Conservation (phyloP, 345 rosid genomes). For the Gossypium sturtianum region DNA sequence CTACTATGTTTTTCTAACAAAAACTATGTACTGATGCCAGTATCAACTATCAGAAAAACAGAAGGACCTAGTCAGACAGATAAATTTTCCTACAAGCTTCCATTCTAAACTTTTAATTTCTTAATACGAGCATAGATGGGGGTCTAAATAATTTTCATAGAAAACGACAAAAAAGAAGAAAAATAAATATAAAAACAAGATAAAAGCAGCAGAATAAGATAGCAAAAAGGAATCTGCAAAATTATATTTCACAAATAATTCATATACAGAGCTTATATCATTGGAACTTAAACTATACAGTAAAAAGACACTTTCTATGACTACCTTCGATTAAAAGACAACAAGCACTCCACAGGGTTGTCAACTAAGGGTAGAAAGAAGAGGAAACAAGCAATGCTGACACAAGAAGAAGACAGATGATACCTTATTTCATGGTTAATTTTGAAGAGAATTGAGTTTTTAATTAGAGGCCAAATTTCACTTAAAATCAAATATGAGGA, state of each 20-base stretch:
- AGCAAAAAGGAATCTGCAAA: conserved; percentile 15
- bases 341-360: conserved; percentile 21
- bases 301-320: conserved; percentile 26
- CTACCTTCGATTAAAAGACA: conserved; percentile 27
- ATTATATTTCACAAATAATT: conserved; percentile 34
- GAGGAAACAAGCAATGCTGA: conserved; percentile 29
- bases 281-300: conserved; percentile 37
- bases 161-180: background rate
- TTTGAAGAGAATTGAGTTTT: conserved; percentile 19
- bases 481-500: conserved; percentile 22
- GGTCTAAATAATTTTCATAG: background rate
- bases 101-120: conserved; percentile 7
- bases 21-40: background rate
- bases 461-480: conserved; percentile 25
- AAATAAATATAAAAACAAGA: background rate
- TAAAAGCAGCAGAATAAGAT: background rate
- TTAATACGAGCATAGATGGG: background rate
- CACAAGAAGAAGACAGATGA: conserved; percentile 25
- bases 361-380: conserved; percentile 23
- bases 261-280: conserved; percentile 30
- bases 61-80: background rate
- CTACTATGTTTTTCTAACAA: background rate
- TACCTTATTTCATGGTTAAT: conserved; percentile 28
- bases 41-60: background rate
- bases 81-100: conserved; percentile 4